phyloP scores from a whole-genome alignment of 805 yeast species.

The Saccharomycopsis synnaedendra region DNA sequence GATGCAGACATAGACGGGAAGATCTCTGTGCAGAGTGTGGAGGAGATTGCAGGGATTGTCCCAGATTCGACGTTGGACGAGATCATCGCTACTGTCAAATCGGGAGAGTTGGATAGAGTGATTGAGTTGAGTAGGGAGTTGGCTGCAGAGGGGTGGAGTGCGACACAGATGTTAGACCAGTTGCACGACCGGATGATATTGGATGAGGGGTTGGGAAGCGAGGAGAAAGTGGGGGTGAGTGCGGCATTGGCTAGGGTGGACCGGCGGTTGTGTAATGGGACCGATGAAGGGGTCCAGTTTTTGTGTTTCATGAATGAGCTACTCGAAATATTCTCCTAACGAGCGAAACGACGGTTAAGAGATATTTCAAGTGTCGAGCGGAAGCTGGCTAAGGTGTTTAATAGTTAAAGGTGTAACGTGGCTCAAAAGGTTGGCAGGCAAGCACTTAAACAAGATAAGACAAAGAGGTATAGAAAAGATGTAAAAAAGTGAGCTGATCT shows the following conservation, averaged over 20 bases:
- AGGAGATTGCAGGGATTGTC: conserved; percentile 71
- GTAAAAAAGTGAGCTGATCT: no score
- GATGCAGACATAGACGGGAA: conserved; percentile 22
- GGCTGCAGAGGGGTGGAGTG: conserved; percentile 67
- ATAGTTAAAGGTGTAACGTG: no score
- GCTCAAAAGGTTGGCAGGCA: no score
- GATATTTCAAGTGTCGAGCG: no score
- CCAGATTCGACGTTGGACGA: conserved; percentile 35
- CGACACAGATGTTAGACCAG: conserved; percentile 58
- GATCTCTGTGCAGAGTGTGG: conserved; percentile 20
- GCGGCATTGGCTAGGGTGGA: conserved; percentile 64
- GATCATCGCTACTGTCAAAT: conserved; percentile 28
- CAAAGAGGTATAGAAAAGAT: no score
- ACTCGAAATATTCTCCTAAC: conserved; percentile 23
- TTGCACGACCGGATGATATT: conserved; percentile 56
- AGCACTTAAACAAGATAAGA: no score
- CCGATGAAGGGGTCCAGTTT: conserved; percentile 80
- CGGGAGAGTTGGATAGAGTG: conserved; percentile 25
- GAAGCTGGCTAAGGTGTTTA: no score
- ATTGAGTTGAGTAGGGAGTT: conserved; percentile 36
- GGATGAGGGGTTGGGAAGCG: conserved; percentile 36
- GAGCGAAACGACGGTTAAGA: no score
- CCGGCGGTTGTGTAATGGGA: conserved; percentile 64
- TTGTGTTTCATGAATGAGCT: conserved; percentile 50
- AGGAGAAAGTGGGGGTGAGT: conserved; percentile 56